Conservation (phyloP, 352 stramenopile genomes). For the Peronosclerospora sorghi region DNA sequence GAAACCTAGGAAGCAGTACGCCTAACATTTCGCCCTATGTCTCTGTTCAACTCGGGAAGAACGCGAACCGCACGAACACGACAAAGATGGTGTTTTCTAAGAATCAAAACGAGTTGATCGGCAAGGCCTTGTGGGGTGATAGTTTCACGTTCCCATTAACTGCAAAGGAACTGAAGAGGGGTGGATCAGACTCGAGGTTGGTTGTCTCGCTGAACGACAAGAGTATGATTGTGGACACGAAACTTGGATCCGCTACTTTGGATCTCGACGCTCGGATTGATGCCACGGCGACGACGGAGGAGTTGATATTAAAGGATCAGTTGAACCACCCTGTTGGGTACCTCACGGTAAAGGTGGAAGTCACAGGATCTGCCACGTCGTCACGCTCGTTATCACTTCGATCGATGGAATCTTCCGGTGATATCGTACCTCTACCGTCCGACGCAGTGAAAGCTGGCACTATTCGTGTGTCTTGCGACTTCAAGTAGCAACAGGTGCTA, state of each 20-base stretch:
- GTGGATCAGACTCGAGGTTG: constrained; percentile 18
- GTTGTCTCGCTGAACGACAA: constrained; percentile 32
- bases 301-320: constrained; percentile 23
- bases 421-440: constrained; percentile 13
- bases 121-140: constrained; percentile 56
- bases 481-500: too few relatives aligned
- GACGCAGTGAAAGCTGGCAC: constrained; percentile 29
- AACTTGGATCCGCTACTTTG: constrained; percentile 19
- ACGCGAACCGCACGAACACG: constrained; percentile 56
- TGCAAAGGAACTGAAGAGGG: constrained; percentile 36
- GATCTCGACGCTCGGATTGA: constrained; percentile 23
- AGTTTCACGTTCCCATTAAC: constrained; percentile 69
- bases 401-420: constrained; percentile 14
- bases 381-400: constrained; percentile 23
- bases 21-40: constrained; percentile 77
- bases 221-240: constrained; percentile 27
- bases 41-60: constrained; percentile 61
- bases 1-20: constrained; percentile 63
- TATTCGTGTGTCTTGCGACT: constrained; percentile 33
- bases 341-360: constrained; percentile 25
- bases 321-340: constrained; percentile 18
- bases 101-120: constrained; percentile 27
- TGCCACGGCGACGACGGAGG: constrained; percentile 6
- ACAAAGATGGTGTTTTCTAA: constrained; percentile 51
- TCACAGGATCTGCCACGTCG: constrained; percentile 22